Percentiles rank a stretch among this genome's conserved stretches.
Evolutionary conservation across 768 basidiomycete genomes (phyloP).

Genomic region (Chalciporus chontae): DNA sequence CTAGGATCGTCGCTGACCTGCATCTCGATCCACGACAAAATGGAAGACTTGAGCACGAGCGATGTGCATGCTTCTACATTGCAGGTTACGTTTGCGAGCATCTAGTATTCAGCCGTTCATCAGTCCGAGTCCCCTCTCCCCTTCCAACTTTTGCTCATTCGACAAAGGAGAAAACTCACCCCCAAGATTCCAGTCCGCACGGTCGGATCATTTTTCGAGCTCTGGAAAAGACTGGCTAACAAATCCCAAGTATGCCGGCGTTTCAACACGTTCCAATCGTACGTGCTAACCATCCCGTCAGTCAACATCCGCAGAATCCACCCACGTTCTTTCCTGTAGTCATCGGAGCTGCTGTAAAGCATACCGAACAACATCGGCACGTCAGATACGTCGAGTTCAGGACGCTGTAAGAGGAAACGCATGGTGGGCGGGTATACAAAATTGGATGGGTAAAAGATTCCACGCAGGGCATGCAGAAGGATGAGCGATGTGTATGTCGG

Average conservation of each 20-base stretch:
- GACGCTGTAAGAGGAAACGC: constrained; percentile 87
- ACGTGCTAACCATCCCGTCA: constrained; percentile 70
- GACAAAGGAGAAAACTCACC: too few relatives aligned
- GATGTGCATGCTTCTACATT: constrained; percentile 67
- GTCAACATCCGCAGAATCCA: constrained; percentile 86
- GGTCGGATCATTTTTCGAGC: constrained; percentile 48
- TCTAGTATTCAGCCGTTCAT: constrained; percentile 9
- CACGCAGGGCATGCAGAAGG: constrained; percentile 76
- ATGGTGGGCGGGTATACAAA: constrained; percentile 86
- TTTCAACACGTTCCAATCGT: constrained; percentile 81
- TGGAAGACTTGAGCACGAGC: constrained; percentile 64
- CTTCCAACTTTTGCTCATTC: too few relatives aligned
- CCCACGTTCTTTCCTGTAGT: constrained; percentile 82
- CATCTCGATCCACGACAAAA: constrained; percentile 82
- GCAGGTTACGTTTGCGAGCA: constrained; percentile 71
- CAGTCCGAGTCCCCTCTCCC: too few relatives aligned
- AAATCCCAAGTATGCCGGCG: constrained; percentile 88
- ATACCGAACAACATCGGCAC: constrained; percentile 90
- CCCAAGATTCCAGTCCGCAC: constrained; percentile 64
- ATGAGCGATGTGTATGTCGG: constrained; percentile 80
- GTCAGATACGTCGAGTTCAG: constrained; percentile 73
- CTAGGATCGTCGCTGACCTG: constrained; percentile 39
- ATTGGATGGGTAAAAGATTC: constrained; percentile 82
- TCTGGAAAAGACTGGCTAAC: constrained; percentile 77
- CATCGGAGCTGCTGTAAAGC: constrained; percentile 75